phyloP scores from a whole-genome alignment of 371 early-diverging fungal species.

The Enterospora canceri region DNA sequence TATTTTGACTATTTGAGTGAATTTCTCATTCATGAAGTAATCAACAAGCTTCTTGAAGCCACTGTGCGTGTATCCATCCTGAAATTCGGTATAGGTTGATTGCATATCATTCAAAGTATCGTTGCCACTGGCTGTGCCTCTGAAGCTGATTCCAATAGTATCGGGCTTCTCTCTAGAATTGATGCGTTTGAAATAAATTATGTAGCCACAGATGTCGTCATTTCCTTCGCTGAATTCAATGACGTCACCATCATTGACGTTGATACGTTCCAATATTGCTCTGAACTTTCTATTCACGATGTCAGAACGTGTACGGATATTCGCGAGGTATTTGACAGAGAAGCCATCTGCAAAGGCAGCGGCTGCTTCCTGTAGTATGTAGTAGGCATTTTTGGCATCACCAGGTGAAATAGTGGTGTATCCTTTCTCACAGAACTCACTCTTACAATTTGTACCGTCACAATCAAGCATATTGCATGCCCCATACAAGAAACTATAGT shows the following conservation, averaged over 20 bases:
- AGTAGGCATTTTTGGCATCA: background rate
- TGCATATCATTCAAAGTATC: slow-evolving; percentile 41
- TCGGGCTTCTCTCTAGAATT: background rate
- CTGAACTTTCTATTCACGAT: slow-evolving; percentile 1
- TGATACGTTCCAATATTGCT: slow-evolving; percentile 8
- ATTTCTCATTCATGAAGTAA: slow-evolving; percentile 26
- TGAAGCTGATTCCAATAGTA: slow-evolving; percentile 41
- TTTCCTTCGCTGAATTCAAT: slow-evolving; percentile 2
- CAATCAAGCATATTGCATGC: background rate
- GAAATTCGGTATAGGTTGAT: slow-evolving; percentile 36
- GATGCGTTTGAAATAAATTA: slow-evolving; percentile 3
- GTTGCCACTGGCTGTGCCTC: slow-evolving; percentile 35
- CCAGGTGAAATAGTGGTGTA: slow-evolving; percentile 1
- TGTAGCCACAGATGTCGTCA: background rate
- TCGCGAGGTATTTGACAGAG: background rate
- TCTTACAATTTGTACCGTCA: background rate
- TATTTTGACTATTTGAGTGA: slow-evolving; percentile 14
- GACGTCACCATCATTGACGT: slow-evolving; percentile 6
- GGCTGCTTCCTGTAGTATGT: background rate
- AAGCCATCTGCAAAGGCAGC: slow-evolving; percentile 8
- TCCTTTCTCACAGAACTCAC: slow-evolving; percentile 1
- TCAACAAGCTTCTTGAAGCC: slow-evolving; percentile 48
- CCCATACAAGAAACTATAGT: background rate
- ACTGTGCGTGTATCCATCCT: slow-evolving; percentile 44
- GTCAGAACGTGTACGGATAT: background rate